These are phyloP conservation scores for Pleurotus eryngii DNA, from an alignment of 768 basidiomycete species.

Conservation along the genomic window DNA sequence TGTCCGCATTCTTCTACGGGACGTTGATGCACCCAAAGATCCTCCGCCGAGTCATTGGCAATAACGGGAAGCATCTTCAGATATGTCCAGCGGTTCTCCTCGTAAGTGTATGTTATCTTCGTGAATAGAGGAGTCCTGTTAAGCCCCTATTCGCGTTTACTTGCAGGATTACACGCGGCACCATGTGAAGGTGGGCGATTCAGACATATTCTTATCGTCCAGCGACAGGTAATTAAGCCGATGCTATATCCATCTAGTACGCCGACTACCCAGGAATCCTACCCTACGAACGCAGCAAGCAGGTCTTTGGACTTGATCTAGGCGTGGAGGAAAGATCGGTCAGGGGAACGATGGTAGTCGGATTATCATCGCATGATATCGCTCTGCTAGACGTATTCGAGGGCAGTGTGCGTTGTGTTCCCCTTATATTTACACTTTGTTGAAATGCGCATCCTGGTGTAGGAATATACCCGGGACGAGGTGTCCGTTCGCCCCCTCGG, in stretches of 20 bases:
- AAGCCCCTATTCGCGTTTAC: background rate
- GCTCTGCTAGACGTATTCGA: conserved; percentile 77
- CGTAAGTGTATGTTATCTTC: conserved; percentile 37
- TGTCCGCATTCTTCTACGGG: conserved; percentile 80
- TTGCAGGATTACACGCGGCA: conserved; percentile 77
- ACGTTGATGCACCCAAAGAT: conserved; percentile 88
- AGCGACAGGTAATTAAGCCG: too few species aligned
- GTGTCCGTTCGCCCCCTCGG: conserved; percentile 59
- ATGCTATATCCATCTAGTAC: conserved; percentile 29
- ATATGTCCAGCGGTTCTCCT: conserved; percentile 73
- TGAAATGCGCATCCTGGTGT: background rate
- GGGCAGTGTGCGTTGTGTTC: conserved; percentile 52
- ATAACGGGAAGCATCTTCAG: conserved; percentile 58
- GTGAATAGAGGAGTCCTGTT: background rate
- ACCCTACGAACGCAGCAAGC: conserved; percentile 46
- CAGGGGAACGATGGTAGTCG: conserved; percentile 74
- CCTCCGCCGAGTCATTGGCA: conserved; percentile 69
- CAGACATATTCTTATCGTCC: background rate
- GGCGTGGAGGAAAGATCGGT: conserved; percentile 63
- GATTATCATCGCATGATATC: conserved; percentile 65
- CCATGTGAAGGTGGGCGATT: conserved; percentile 55
- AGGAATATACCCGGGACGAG: conserved; percentile 70
- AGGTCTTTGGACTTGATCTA: conserved; percentile 49
- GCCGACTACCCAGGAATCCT: conserved; percentile 86
- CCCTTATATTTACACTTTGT: background rate